These are phyloP conservation scores for Grosmannia huntii DNA, from an alignment of 2,329 filamentous ascomycete species.

Conservation along the genomic window DNA sequence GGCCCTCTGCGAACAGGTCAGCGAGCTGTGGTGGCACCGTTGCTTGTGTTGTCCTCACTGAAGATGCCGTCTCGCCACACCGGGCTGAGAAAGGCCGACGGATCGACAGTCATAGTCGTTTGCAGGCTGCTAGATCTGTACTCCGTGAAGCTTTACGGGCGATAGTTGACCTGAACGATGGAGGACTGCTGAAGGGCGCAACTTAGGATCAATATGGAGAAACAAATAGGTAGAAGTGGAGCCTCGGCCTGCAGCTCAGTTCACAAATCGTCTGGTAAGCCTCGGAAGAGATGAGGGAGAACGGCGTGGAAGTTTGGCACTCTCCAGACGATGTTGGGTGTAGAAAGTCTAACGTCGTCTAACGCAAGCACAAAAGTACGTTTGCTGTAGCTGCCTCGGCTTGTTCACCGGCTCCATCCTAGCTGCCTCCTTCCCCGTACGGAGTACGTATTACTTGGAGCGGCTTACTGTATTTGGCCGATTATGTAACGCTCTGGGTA, in stretches of 20 bases:
- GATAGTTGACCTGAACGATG: neutral
- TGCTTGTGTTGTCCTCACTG: conserved; percentile 31
- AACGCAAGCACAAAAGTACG: neutral
- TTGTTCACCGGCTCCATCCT: neutral
- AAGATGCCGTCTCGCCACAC: conserved; percentile 85
- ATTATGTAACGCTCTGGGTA: neutral
- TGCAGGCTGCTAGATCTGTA: neutral
- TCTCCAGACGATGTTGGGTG: neutral
- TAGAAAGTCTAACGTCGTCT: neutral
- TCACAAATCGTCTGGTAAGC: neutral
- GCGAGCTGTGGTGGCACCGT: neutral
- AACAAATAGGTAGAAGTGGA: neutral
- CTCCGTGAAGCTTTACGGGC: neutral
- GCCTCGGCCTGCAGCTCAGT: neutral
- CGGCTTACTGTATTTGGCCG: neutral
- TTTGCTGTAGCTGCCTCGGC: neutral
- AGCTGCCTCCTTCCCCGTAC: neutral
- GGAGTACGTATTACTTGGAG: neutral
- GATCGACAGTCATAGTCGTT: conserved; percentile 10
- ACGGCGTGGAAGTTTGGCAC: neutral
- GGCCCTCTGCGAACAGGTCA: conserved; percentile 45
- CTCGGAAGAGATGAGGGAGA: neutral
- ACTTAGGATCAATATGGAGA: neutral
- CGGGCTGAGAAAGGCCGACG: conserved; percentile 61
- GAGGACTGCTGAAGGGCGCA: neutral